Evolutionary conservation across 139 green algal species (phyloP).

Genomic region (Chlorella sp.): DNA sequence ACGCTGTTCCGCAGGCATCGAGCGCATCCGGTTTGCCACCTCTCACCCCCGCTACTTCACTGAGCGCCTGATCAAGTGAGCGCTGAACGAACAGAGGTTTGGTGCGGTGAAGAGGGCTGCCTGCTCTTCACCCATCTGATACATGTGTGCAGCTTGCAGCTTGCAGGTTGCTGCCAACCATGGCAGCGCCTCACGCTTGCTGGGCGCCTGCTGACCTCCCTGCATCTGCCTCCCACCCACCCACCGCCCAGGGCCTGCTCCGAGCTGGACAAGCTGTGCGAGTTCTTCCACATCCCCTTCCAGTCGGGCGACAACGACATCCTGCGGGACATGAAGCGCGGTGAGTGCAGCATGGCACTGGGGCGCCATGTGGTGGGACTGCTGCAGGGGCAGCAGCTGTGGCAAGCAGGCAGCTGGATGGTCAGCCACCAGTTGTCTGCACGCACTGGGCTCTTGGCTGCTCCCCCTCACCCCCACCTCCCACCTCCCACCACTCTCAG

Average conservation of each 20-base stretch:
- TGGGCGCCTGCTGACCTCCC: no score
- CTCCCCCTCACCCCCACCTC: background rate
- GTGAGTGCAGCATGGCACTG: background rate
- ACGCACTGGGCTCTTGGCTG: background rate
- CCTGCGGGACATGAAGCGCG: slow-evolving; percentile 89
- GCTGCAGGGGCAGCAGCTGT: background rate
- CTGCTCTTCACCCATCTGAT: background rate
- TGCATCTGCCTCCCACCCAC: background rate
- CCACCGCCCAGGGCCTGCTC: slow-evolving; percentile 74
- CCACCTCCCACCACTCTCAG: background rate
- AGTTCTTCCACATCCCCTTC: slow-evolving; percentile 99
- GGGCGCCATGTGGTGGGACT: background rate
- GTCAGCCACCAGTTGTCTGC: background rate
- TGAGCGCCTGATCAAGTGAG: slow-evolving; percentile 85
- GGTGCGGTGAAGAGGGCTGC: background rate
- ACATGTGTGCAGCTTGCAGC: no score
- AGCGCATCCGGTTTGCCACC: slow-evolving; percentile 96
- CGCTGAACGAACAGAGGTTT: no score
- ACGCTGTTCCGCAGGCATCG: slow-evolving; percentile 71
- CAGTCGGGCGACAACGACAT: slow-evolving; percentile 95
- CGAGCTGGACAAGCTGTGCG: slow-evolving; percentile 96
- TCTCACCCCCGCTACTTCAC: slow-evolving; percentile 92
- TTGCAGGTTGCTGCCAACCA: background rate
- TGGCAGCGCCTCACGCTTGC: no score
- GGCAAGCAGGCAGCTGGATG: background rate